A percentile compares a stretch with the other conserved stretches of the same genome.
Evolutionary conservation across 2,329 filamentous ascomycete genomes (phyloP).

Genomic region (Claviceps africana): DNA sequence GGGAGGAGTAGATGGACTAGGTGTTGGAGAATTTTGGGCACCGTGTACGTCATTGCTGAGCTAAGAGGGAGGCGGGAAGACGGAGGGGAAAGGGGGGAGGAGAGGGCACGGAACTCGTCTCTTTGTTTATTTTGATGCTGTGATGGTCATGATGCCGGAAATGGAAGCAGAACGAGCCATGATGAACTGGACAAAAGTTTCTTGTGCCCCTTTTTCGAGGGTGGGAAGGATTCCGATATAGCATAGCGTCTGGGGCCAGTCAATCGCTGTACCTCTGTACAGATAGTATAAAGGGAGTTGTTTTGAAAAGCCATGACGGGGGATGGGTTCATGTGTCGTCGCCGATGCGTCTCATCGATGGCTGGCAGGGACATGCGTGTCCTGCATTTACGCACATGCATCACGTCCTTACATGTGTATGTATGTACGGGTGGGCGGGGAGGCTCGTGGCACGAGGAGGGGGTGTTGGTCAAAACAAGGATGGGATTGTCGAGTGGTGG

Average conservation of each 20-base stretch:
- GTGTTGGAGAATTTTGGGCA: neutral
- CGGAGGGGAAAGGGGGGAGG: neutral
- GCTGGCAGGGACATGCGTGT: too few species aligned
- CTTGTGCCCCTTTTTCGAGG: neutral
- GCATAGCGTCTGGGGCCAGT: constrained; percentile 4
- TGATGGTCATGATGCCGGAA: neutral
- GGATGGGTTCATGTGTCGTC: too few species aligned
- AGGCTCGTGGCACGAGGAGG: too few species aligned
- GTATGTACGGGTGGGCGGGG: too few species aligned
- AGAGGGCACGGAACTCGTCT: neutral
- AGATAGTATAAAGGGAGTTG: neutral
- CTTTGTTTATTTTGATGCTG: neutral
- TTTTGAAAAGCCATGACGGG: neutral
- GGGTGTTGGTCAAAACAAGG: too few species aligned
- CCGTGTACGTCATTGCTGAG: neutral
- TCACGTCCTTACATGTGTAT: too few species aligned
- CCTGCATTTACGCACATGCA: too few species aligned
- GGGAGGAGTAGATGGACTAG: too few species aligned
- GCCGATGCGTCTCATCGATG: too few species aligned
- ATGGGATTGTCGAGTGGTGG: too few species aligned
- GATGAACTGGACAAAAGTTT: constrained; percentile 4
- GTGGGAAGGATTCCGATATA: neutral
- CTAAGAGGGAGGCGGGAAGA: neutral
- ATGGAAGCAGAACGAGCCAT: neutral
- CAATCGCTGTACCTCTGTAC: constrained; percentile 4